Base-by-base conservation (phyloP, 306 rosid species). In the Phaseolus lunatus region DNA sequence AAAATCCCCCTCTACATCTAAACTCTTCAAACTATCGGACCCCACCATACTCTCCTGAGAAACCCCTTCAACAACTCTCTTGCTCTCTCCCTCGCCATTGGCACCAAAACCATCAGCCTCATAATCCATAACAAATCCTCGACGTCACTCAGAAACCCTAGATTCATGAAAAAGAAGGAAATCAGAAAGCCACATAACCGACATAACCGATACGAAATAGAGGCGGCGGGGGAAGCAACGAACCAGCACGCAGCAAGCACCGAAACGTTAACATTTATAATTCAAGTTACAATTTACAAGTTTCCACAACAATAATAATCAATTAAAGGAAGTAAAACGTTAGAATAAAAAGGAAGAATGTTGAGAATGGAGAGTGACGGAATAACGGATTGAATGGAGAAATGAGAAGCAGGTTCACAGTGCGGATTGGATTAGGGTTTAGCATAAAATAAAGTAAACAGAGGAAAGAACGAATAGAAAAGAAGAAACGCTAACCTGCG, bases 51-150 rank as follows among this genome's bases (percentile, higher is more conserved):
- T 70, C 77, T 79, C 91, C 63, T 41, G 76, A 8, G 81, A 68
- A 70, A 81, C 84, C 75, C 76, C 88, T 63, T 31, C 79, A 5
- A 39, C 88, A 71, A 52, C 83, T 77, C 62, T 79, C 78, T 85
- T 78, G n/a, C 47, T 72, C 76, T 86, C 89, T 29, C 50, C 88
- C 82, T 33, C 72, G 22, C 78, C 71, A 78, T 79, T 77, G 59
- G 80, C 89, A 67, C 68, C 75, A 47, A 77, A 71, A 83, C 75
- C 63, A 61, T 67, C 87, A 70, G 67, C 86, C 77, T 85, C 87
- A 83, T 84, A 81, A 73, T 88, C 97, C 97, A 92, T 78, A 5
- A 20, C 43, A 70, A 78, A 47, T 78, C 75, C 72, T 48, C 81
- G 68, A 74, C 47, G 68, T 49, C 39, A 50, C 78, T 81, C 58